Base-by-base conservation (phyloP, 495 filamentous ascomycete species). In the Pseudevernia furfuracea region DNA sequence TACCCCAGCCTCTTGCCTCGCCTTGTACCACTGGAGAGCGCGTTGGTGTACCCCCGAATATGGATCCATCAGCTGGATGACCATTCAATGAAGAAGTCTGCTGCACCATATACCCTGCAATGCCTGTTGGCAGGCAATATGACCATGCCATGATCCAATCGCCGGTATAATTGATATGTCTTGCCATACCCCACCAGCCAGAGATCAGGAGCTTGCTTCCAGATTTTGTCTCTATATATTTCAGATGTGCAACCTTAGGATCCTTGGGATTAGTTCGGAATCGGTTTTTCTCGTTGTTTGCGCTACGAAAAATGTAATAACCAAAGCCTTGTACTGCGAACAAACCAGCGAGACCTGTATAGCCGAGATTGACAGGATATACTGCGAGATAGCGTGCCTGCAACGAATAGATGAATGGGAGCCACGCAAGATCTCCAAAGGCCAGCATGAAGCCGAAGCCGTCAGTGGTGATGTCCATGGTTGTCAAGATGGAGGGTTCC, bases 81-180 rank as follows among this genome's bases (percentile, higher is more conserved):
- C 17, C 48, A 17, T 2, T 30, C 23, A 55, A 10, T 21, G 53
- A 61, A 41, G 56, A 32, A 12, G 39, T 78, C 38, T 80, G 74
- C 44, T 84, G 71, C 68, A 90, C 80, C 5, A 79, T 70, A 72
- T 91, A 96, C 36, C 92, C 92, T 0, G 92, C 87, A 62, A 96
- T 76, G 8, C 91, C 91, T 9, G 94, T 97, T 0, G 95, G 94
- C 28, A 98, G 79, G 64, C 86, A 89, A 75, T 93, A 98, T 0
- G 90, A 86, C 90, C 92, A 97, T 21, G 86, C 83, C 85, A 96
- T 90, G 60, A 92, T 76, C 93, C 93, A 97, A 76, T 98, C 94
- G 46, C 93, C 95, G n/a, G 96, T 75, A 73, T 98, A 97, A 77
- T 97, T 98, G 80, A 97, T 93, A 74, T 98, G 95, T 23, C 95